Evolutionary conservation across 345 rosid genomes (phyloP), one percentile per base, ranked within the genome.

Genomic region (Rhodamnia rubescens): DNA sequence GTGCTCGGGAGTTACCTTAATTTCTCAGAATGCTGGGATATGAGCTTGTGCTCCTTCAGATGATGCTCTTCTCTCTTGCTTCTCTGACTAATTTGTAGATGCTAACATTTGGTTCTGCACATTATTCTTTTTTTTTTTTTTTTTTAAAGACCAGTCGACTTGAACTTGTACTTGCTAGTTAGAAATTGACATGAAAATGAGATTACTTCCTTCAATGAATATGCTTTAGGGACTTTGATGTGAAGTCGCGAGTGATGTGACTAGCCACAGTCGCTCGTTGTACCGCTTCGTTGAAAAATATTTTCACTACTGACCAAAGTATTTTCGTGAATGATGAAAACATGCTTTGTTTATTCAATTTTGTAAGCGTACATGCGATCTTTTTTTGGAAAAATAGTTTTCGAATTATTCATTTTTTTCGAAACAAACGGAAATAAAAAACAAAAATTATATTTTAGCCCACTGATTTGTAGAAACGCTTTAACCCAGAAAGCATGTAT

Each of bases 1-100:
- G 98, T 88, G 98, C 98, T 85, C 98, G 95, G 94, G 92, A 92
- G 96, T 52, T 64, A 64, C 42, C 44, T 13, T 81, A 53, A 47
- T 74, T 64, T n/a, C 74, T 52, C 84, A 32, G 6, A 32, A 42
- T 22, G 20, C 2, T 69, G 80, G 11, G 12, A 61, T 29, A 13
- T n/a, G 27, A 36, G n/a, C 42, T 53, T 52, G 29, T 81, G n/a
- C 85, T 52, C 57, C 89, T 84, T 49, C 36, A 36, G 54, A 13
- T 22, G 49, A 22, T 82, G 24, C 58, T 27, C 11, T 8, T 27
- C 27, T 29, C 42, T 61, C 21, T 61, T 61, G 74, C 29, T 61
- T 61, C 0, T 29, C 74, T 15, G 42, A 0, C 42, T 0, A 61
- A 61, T 84, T 82, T 88, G 88, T 90, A 96, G 98, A 96, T 91